These are phyloP conservation scores for Chrysoporthe austroafricana DNA, from an alignment of 2,329 filamentous ascomycete species.

Conservation along the genomic window DNA sequence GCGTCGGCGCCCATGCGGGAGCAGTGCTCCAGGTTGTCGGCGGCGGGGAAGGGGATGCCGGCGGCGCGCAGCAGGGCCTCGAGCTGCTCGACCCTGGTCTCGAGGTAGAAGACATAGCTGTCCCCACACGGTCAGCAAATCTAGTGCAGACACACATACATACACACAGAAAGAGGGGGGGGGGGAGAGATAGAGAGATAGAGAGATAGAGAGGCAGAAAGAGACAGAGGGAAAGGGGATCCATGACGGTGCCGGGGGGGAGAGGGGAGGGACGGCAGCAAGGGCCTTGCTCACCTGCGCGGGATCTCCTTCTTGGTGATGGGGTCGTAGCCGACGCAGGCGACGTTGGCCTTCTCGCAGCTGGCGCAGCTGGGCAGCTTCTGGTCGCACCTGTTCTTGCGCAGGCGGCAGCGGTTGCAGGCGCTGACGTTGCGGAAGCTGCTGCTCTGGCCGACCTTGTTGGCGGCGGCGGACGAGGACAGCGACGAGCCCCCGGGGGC, in stretches of 20 bases:
- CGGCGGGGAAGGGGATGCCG: conserved; percentile 72
- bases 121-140: conserved; percentile 2
- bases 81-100: conserved; percentile 81
- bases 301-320: conserved; percentile 97
- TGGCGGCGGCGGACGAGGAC: conserved; percentile 18
- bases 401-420: conserved; percentile 87
- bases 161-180: not conserved
- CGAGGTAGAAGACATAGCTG: conserved; percentile 93
- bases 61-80: conserved; percentile 74
- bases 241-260: too few species aligned
- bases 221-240: not conserved
- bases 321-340: conserved; percentile 93
- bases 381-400: conserved; percentile 96
- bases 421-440: conserved; percentile 88
- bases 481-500: conserved; percentile 32
- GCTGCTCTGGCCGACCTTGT: conserved; percentile 61
- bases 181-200: not conserved
- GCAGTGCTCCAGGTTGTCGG: conserved; percentile 69
- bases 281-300: conserved; percentile 63
- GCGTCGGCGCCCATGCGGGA: conserved; percentile 51
- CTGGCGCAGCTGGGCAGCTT: conserved; percentile 86
- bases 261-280: conserved; percentile 42
- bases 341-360: conserved; percentile 89
- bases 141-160: not conserved
- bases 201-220: too few species aligned